Percentiles rank a stretch among this genome's conserved stretches.
Conservation (phyloP, 345 rosid genomes). For the Dovyalis caffra region DNA sequence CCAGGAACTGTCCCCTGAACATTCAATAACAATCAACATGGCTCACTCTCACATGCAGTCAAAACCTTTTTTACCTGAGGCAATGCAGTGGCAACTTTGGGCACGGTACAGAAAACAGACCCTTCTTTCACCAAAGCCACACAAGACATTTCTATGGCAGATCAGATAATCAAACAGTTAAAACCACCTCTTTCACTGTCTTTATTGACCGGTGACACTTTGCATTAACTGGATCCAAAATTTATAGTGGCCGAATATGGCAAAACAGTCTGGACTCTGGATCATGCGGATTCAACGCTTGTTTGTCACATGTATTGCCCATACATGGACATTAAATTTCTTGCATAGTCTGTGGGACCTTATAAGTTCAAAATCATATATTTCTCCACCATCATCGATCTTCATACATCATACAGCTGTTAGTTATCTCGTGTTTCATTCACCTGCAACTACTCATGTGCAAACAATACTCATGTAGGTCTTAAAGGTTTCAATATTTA, state of each 20-base stretch:
- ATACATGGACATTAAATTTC: constrained; percentile 16
- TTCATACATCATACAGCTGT: constrained; percentile 3
- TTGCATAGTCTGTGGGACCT: constrained; percentile 20
- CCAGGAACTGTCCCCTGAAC: neutral
- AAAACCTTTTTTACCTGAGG: neutral
- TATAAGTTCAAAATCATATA: constrained; percentile 5
- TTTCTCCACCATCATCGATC: neutral
- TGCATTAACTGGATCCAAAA: neutral
- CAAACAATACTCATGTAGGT: constrained; percentile 4
- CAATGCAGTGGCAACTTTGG: neutral
- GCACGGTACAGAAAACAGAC: neutral
- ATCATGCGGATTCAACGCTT: constrained; percentile 30
- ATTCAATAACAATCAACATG: neutral
- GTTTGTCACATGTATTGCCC: constrained; percentile 37
- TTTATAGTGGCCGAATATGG: neutral
- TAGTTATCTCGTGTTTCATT: neutral
- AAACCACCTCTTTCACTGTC: constrained; percentile 7
- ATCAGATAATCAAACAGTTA: constrained; percentile 2
- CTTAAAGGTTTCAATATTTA: neutral
- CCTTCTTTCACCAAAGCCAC: neutral
- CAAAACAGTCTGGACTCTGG: constrained; percentile 29
- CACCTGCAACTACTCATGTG: constrained; percentile 22
- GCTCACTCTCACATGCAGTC: constrained; percentile 5
- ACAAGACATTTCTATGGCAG: neutral
- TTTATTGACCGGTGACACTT: neutral